Percentiles rank a stretch among this genome's conserved stretches.
These are phyloP conservation scores for Penicillium sp. DNA, from an alignment of 2,329 filamentous ascomycete species.

Conservation along the genomic window DNA sequence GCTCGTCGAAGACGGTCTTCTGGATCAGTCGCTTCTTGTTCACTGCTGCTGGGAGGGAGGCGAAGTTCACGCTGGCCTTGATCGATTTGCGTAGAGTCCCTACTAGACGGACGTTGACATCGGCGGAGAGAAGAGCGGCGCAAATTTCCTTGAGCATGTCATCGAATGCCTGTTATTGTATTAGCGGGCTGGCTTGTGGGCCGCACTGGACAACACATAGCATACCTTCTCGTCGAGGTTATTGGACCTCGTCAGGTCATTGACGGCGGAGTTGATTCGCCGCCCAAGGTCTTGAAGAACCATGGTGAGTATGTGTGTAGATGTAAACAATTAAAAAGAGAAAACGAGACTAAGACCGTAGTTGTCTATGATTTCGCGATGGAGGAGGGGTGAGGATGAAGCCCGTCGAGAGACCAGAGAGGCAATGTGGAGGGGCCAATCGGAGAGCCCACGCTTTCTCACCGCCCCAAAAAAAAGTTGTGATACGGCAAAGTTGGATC, in stretches of 20 bases:
- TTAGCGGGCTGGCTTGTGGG: constrained; percentile 5
- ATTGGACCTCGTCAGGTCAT: constrained; percentile 83
- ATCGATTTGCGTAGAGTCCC: constrained; percentile 90
- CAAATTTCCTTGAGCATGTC: constrained; percentile 98
- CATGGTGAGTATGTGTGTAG: constrained; percentile 55
- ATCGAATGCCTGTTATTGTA: constrained; percentile 72
- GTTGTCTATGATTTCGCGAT: not conserved
- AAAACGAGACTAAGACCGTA: not conserved
- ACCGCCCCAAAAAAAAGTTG: constrained; percentile 33
- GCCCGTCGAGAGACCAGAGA: constrained; percentile 20
- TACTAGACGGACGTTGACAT: constrained; percentile 95
- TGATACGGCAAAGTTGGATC: constrained; percentile 12
- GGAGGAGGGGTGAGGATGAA: constrained; percentile 20
- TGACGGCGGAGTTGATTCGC: constrained; percentile 96
- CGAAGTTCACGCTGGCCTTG: constrained; percentile 86
- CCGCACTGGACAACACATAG: constrained; percentile 4
- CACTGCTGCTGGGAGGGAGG: constrained; percentile 81
- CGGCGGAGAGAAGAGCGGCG: constrained; percentile 89
- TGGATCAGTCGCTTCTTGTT: constrained; percentile 99
- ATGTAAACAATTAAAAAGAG: constrained; percentile 7
- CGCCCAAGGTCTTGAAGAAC: constrained; percentile 98
- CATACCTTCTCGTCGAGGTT: constrained; percentile 93
- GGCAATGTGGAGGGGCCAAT: constrained; percentile 35
- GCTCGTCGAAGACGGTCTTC: constrained; percentile 94
- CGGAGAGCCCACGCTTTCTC: constrained; percentile 22